Evolutionary conservation across 2,329 filamentous ascomycete species (phyloP).

Genomic region (Alternaria ventricosa): DNA sequence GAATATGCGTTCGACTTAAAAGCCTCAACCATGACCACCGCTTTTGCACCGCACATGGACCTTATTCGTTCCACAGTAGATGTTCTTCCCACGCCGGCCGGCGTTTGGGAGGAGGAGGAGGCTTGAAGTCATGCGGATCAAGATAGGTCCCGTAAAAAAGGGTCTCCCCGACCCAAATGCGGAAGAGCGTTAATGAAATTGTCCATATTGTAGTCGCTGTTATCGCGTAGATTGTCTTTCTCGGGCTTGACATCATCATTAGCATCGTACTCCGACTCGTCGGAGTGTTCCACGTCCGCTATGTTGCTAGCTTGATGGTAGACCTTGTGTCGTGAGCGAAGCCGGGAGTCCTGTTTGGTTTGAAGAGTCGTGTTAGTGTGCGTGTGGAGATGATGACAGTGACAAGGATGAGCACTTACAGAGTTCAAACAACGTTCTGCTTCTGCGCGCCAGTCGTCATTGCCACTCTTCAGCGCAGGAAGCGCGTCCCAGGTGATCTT

Average conservation of each 20-base stretch:
- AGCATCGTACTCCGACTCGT: neutral
- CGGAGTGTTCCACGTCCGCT: neutral
- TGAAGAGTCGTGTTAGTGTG: neutral
- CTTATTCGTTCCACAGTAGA: neutral
- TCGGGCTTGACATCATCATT: neutral
- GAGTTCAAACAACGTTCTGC: neutral
- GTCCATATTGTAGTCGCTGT: neutral
- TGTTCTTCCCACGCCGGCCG: neutral
- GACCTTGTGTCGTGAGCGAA: neutral
- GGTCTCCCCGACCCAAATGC: neutral
- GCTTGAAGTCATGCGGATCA: neutral
- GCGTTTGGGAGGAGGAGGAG: neutral
- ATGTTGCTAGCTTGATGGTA: neutral
- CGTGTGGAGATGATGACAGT: too few relatives aligned
- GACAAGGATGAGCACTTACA: neutral
- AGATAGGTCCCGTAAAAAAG: neutral
- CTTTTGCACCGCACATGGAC: neutral
- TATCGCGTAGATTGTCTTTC: accelerated
- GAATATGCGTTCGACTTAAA: neutral
- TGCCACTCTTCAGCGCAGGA: neutral
- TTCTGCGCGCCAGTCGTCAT: neutral
- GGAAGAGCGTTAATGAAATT: neutral
- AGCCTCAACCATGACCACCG: neutral
- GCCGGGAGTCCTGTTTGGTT: neutral
- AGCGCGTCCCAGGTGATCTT: neutral